phyloP scores from a whole-genome alignment of 2,329 filamentous ascomycete species.

The Aureobasidium mangrovei region DNA sequence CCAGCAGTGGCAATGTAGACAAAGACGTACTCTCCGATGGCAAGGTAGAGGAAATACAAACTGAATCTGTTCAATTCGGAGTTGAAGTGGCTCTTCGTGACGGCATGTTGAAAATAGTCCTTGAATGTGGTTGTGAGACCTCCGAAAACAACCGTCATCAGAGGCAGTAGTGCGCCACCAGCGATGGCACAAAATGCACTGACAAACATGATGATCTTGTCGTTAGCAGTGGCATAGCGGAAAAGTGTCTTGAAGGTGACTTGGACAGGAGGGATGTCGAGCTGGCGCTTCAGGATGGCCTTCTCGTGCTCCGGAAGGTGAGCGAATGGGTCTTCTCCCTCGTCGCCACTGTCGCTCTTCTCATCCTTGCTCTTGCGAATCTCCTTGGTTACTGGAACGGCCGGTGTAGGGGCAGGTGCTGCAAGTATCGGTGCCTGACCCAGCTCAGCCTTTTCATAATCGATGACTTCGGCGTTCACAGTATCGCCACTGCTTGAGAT shows the following conservation, averaged over 20 bases:
- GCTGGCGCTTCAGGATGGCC: conserved; percentile 29
- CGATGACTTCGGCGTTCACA: conserved; percentile 10
- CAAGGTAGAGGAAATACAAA: conserved; percentile 79
- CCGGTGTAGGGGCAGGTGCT: conserved; percentile 22
- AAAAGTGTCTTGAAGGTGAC: conserved; percentile 35
- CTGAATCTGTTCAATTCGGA: conserved; percentile 54
- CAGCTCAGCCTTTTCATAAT: conserved; percentile 24
- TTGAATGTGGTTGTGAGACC: conserved; percentile 65
- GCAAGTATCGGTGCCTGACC: conserved; percentile 23
- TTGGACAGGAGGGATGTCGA: conserved; percentile 34
- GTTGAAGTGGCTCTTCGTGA: conserved; percentile 49
- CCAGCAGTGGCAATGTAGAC: conserved; percentile 75
- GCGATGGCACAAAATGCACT: conserved; percentile 29
- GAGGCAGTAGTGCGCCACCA: conserved; percentile 28
- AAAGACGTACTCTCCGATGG: conserved; percentile 67
- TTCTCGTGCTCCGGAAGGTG: conserved; percentile 32
- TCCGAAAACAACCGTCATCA: conserved; percentile 57
- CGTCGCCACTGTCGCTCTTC: conserved; percentile 12
- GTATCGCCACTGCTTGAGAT: conserved; percentile 1
- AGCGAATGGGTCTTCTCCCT: conserved; percentile 26
- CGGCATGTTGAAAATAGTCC: conserved; percentile 45
- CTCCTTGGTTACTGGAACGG: conserved; percentile 22
- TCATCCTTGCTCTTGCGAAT: conserved; percentile 17
- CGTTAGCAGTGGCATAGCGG: conserved; percentile 36
- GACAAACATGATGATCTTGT: conserved; percentile 33